These are phyloP conservation scores for Jamesozyma piceae DNA, from an alignment of 805 yeast species.

Conservation along the genomic window DNA sequence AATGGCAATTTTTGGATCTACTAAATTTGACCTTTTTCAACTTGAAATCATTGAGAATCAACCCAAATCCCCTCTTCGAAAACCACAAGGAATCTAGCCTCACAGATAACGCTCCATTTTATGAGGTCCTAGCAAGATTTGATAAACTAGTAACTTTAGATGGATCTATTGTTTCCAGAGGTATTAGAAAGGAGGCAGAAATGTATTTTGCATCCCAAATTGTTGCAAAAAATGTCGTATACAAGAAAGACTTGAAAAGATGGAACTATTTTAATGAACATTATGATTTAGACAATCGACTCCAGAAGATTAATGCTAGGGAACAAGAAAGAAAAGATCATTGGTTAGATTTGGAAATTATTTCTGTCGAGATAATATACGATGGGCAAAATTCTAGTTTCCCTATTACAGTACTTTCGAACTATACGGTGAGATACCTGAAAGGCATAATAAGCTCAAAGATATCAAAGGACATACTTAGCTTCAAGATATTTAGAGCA, in stretches of 20 bases:
- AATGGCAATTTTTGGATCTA: conserved; percentile 44
- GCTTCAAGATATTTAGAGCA: conserved; percentile 7
- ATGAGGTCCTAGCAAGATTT: conserved; percentile 39
- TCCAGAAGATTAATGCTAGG: not conserved
- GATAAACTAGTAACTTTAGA: conserved; percentile 38
- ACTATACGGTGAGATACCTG: conserved; percentile 17
- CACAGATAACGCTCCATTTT: conserved; percentile 21
- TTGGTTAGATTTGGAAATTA: conserved; percentile 11
- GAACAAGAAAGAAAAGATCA: not conserved
- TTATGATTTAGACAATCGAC: conserved; percentile 21
- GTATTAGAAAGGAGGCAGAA: conserved; percentile 57
- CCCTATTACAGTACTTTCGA: conserved; percentile 8
- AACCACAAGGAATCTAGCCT: not conserved
- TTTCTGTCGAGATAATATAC: conserved; percentile 7
- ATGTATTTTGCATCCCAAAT: conserved; percentile 53
- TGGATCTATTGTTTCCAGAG: conserved; percentile 42
- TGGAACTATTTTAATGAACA: conserved; percentile 38
- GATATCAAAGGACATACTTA: conserved; percentile 3
- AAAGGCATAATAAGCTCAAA: conserved; percentile 15
- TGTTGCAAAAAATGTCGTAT: conserved; percentile 17
- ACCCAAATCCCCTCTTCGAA: conserved; percentile 42
- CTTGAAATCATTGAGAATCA: conserved; percentile 40
- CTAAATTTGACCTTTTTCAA: conserved; percentile 34
- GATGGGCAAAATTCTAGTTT: not conserved
- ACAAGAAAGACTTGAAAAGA: conserved; percentile 17